Conservation (phyloP, 306 rosid genomes). For the Elaeagnus macrophylla region DNA sequence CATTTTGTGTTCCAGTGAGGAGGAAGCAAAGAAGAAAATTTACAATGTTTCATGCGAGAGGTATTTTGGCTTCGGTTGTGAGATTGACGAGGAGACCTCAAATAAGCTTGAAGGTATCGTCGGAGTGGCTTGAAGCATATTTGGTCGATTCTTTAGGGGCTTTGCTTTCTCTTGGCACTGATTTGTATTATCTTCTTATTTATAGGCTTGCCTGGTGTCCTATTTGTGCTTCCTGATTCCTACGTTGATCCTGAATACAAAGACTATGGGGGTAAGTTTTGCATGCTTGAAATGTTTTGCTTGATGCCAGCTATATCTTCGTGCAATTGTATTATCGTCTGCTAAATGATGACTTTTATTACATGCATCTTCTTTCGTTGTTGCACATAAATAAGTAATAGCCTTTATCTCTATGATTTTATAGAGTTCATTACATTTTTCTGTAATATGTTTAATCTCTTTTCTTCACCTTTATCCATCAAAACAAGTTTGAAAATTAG, state of each 20-base stretch:
- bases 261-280: constrained; percentile 82
- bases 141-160: background rate
- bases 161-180: background rate
- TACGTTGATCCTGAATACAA: constrained; percentile 84
- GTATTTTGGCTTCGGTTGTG: constrained; percentile 86
- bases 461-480: too few relatives aligned
- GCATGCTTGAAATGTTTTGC: background rate
- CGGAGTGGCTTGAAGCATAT: background rate
- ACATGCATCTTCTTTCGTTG: too few relatives aligned
- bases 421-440: too few relatives aligned
- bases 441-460: too few relatives aligned
- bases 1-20: constrained; percentile 41
- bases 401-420: too few relatives aligned
- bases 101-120: constrained; percentile 71
- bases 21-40: constrained; percentile 86
- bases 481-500: too few relatives aligned
- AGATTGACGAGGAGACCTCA: constrained; percentile 89
- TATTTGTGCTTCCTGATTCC: constrained; percentile 86
- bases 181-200: background rate
- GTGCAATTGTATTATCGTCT: background rate
- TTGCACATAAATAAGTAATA: too few relatives aligned
- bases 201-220: constrained; percentile 71
- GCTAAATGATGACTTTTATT: too few relatives aligned
- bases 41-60: constrained; percentile 88
- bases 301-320: background rate